Base-by-base conservation (phyloP, 805 yeast species). In the Yamadazyma scolyti region DNA sequence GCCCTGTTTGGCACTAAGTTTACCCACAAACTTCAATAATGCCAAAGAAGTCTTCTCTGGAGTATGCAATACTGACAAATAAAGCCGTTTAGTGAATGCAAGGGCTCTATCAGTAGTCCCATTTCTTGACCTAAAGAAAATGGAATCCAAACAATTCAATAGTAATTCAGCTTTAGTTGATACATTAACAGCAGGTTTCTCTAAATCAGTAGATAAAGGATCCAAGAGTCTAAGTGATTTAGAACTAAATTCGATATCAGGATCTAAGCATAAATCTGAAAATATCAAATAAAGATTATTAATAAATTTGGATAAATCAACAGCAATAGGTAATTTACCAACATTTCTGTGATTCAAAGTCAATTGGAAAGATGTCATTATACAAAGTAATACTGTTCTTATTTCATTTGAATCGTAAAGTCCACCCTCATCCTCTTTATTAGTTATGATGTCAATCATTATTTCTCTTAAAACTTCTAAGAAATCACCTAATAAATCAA, bases 21-120 rank as follows among this genome's bases (percentile, higher is more conserved):
- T 84, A 16, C 85, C 93, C 27, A 90, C 50, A 42, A 90, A 83
- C 49, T 83, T 82, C 28, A 88, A 62, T 1, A 80, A 56, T 1
- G 96, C 95, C 44, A 86, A 67, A 2, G 86, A 61, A 0, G 96
- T 79, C 54, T 87, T 87, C 54, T 90, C 97, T 3, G 97, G 97
- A 10, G 87, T 72, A 33, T 87, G 85, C 30, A 83, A 63, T 27
- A 77, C 52, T 10, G 77, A 60, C 48, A 79, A 71, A 31, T 86
- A 80, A 15, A 93, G 54, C 38, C 96, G 65, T 54, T 93, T 93
- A 11, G 87, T 74, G 54, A 90, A 90, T 1, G 96, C 88, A 30
- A 79, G 54, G 2, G 89, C 86, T 54, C 93, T 70, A 28, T 69
- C 61, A 33, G 71, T 62, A 2, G 84, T 72, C 2, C 87, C 87